Base-by-base conservation (phyloP, 345 rosid genomes). In the Punica granatum region DNA sequence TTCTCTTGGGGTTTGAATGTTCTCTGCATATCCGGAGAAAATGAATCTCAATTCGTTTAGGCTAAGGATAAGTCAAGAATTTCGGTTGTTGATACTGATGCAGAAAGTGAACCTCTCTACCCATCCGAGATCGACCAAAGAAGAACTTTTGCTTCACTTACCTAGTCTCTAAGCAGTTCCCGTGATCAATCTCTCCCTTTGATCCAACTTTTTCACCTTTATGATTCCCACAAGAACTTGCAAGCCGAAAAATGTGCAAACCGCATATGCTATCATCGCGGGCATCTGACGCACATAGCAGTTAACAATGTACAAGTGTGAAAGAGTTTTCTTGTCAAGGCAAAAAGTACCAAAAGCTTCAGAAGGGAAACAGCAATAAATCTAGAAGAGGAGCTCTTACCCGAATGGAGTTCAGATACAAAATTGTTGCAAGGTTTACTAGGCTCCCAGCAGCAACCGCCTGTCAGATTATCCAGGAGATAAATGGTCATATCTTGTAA, bases 361-460 rank as follows among this genome's bases (percentile, higher is more conserved):
- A 48, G 16, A 21, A 35, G 28, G 61, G 33, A 51, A 54, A n/a
- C 12, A 0, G 15, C 12, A 36, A 35, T 16, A 19, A 19, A 34
- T 30, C 18, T 21, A 65, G 30, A 66, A 36, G 54, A n/a, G 18
- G 23, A 26, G 65, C 72, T 76, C 92, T 87, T 84, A 90, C 98
- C 73, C 81, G 80, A 62, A 93, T 66, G n/a, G 97, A 85, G 66
- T 93, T 87, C 70, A 93, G 92, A 80, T 84, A 85, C 80, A 92
- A 82, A 77, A 90, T 82, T 66, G 98, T 92, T 65, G 92, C 98
- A 7, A 93, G 91, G 80, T 93, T 93, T 70, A 93, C 74, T 73
- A 93, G 81, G 79, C 98, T 93, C 79, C 96, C 97, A 70, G 94
- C 92, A 72, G 96, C 99, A 59, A 94, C 94, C 19, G 89, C 89